phyloP scores from a whole-genome alignment of 495 filamentous ascomycete species.

The Aspergillus kassunensis region DNA sequence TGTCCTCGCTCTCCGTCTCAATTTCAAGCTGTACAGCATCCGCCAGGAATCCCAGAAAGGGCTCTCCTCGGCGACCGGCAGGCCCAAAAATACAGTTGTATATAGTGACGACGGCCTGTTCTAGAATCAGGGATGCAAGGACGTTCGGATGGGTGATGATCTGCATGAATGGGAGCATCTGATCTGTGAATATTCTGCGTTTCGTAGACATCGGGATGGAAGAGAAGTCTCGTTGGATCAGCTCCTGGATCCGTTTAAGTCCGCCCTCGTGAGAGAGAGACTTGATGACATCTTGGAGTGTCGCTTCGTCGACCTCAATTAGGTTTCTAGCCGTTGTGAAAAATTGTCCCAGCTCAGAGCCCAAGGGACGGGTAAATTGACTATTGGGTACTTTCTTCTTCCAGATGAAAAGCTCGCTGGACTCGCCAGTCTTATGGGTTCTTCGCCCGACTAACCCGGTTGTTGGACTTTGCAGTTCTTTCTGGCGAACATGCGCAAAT shows the following conservation, averaged over 20 bases:
- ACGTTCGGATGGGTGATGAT: constrained; percentile 50
- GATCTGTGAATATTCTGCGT: constrained; percentile 25
- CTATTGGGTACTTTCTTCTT: constrained; percentile 5
- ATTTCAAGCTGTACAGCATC: constrained; percentile 17
- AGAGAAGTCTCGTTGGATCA: constrained; percentile 22
- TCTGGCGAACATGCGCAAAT: constrained; percentile 14
- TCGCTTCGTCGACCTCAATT: constrained; percentile 21
- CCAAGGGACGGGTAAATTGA: constrained; percentile 6
- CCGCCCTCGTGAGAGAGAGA: constrained; percentile 26
- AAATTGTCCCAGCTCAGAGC: not conserved
- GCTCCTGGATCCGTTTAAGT: constrained; percentile 22
- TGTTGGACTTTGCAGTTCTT: constrained; percentile 8
- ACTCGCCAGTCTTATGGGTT: not conserved
- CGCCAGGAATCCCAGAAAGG: constrained; percentile 35
- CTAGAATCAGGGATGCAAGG: constrained; percentile 49
- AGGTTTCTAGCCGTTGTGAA: constrained; percentile 16
- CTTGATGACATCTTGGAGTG: constrained; percentile 27
- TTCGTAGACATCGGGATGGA: constrained; percentile 18
- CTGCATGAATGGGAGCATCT: constrained; percentile 49
- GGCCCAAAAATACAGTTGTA: constrained; percentile 54
- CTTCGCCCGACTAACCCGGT: not conserved
- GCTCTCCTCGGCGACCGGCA: constrained; percentile 40
- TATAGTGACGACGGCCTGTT: constrained; percentile 52
- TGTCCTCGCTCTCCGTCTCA: not conserved
- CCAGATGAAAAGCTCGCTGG: constrained; percentile 12